phyloP scores from a whole-genome alignment of 805 yeast genomes.

The Spathaspora boniae region DNA sequence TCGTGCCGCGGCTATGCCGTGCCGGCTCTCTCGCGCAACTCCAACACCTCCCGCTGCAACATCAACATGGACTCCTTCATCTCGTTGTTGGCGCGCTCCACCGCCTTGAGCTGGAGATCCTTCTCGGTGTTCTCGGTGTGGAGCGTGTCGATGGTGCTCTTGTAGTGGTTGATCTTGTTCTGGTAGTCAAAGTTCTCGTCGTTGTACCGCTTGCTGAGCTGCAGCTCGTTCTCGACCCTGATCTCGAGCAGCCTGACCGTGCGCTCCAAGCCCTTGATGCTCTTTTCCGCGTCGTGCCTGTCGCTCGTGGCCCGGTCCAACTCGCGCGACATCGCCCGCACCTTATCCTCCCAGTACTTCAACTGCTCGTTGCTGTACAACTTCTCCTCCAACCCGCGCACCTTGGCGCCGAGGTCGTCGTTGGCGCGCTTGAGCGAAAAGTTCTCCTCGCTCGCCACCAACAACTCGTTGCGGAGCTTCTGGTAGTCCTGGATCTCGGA shows the following conservation, averaged over 20 bases:
- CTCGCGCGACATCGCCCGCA: slow-evolving; percentile 49
- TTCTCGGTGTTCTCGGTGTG: slow-evolving; percentile 38
- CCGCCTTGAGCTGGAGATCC: slow-evolving; percentile 42
- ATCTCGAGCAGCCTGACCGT: slow-evolving; percentile 51
- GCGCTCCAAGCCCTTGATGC: slow-evolving; percentile 48
- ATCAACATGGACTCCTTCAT: slow-evolving; percentile 50
- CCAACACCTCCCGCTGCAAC: slow-evolving; percentile 55
- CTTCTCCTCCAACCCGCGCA: slow-evolving; percentile 45
- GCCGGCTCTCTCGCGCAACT: slow-evolving; percentile 43
- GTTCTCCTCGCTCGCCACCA: slow-evolving; percentile 64
- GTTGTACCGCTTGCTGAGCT: slow-evolving; percentile 49
- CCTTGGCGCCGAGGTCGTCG: slow-evolving; percentile 44
- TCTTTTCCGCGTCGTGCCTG: slow-evolving; percentile 52
- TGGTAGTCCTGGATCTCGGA: slow-evolving; percentile 34
- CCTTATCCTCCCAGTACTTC: slow-evolving; percentile 58
- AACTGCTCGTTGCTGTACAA: slow-evolving; percentile 50
- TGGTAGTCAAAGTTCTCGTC: slow-evolving; percentile 59
- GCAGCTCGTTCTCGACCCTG: slow-evolving; percentile 48
- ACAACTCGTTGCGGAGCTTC: slow-evolving; percentile 44
- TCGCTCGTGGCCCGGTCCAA: slow-evolving; percentile 45
- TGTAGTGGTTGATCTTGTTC: slow-evolving; percentile 42
- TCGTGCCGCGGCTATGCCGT: no score
- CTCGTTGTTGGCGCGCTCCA: slow-evolving; percentile 55
- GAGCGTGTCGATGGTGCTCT: slow-evolving; percentile 36
- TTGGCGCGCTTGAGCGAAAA: slow-evolving; percentile 58